phyloP scores from a whole-genome alignment of 176 grass and related monocot genomes.

The Luzula sylvatica region DNA sequence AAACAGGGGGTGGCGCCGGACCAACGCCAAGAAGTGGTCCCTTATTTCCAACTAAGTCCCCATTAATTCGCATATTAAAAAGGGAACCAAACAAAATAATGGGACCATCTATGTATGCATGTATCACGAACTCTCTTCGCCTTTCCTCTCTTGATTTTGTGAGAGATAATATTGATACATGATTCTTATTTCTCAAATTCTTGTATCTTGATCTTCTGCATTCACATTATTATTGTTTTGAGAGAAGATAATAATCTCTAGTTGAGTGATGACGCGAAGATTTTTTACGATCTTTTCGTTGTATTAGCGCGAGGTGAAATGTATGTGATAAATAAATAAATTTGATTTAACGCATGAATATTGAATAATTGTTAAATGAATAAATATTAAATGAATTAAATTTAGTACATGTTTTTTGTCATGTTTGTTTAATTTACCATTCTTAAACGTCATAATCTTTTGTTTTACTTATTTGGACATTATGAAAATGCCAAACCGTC shows the following conservation, averaged over 20 bases:
- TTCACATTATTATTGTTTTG: constrained; percentile 13
- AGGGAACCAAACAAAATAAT: constrained; percentile 43
- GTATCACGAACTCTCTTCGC: neutral
- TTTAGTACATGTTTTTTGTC: too few relatives aligned
- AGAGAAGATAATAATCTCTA: neutral
- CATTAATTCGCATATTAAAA: constrained; percentile 62
- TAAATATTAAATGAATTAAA: too few relatives aligned
- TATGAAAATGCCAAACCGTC: too few relatives aligned
- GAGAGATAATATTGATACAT: constrained; percentile 1
- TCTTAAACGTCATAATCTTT: too few relatives aligned
- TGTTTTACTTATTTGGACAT: too few relatives aligned
- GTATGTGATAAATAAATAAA: too few relatives aligned
- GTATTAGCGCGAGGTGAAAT: too few relatives aligned
- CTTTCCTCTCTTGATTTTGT: neutral
- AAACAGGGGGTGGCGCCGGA: constrained; percentile 51
- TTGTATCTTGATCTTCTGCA: neutral
- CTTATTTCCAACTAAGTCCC: constrained; percentile 68
- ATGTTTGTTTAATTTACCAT: too few relatives aligned
- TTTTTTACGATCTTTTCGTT: too few relatives aligned
- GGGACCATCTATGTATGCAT: constrained; percentile 34
- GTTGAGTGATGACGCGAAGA: neutral
- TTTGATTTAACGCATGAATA: too few relatives aligned
- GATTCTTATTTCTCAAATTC: neutral
- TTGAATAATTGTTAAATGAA: too few relatives aligned
- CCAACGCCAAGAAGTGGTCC: constrained; percentile 58